Percentiles rank a stretch among this genome's conserved stretches.
These are phyloP conservation scores for Plantago lanceolata DNA, from an alignment of 305 asterid species.

Conservation along the genomic window DNA sequence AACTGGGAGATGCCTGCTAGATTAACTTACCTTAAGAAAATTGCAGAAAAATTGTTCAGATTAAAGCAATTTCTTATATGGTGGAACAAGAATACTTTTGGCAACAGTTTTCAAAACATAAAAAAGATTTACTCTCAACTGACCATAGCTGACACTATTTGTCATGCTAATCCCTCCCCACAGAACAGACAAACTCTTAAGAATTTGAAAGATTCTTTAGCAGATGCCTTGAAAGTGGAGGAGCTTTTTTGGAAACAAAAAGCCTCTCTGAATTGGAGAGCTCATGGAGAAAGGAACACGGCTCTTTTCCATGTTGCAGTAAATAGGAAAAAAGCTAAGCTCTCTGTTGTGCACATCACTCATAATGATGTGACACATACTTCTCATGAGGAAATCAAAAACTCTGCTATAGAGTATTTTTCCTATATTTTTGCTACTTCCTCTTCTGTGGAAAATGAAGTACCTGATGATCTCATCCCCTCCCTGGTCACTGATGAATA, in stretches of 20 bases:
- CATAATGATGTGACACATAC: no score
- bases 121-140: not conserved
- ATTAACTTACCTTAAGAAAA: not conserved
- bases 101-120: not conserved
- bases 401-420: not conserved
- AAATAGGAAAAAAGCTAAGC: not conserved
- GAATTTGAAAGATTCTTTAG: not conserved
- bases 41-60: not conserved
- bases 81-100: not conserved
- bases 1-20: not conserved
- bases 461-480: no score
- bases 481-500: not conserved
- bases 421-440: no score
- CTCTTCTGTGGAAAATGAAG: no score
- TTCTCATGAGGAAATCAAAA: not conserved
- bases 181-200: not conserved
- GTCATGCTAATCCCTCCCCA: not conserved
- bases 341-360: not conserved
- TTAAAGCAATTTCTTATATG: not conserved
- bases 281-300: not conserved
- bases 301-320: not conserved
- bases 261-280: not conserved
- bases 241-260: not conserved
- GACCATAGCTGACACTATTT: not conserved
- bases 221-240: not conserved